Conservation (phyloP, 352 stramenopile genomes). For the Phytophthora macrochlamydospora region DNA sequence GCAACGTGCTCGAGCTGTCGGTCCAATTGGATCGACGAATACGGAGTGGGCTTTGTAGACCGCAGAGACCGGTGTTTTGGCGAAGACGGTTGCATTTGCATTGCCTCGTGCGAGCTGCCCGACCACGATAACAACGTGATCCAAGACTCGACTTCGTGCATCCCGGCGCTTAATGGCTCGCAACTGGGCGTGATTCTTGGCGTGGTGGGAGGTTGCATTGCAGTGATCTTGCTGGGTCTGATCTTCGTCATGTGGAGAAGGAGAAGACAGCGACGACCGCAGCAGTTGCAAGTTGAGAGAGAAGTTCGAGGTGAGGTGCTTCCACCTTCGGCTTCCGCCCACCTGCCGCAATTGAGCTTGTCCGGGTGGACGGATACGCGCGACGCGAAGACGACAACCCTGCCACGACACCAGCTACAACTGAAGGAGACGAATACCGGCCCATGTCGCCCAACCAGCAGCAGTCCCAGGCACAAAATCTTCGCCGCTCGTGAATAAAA, state of each 20-base stretch:
- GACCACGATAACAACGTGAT: constrained; percentile 29
- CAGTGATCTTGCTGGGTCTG: constrained; percentile 30
- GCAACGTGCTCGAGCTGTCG: constrained; percentile 28
- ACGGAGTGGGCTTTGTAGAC: constrained; percentile 17
- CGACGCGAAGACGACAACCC: constrained; percentile 34
- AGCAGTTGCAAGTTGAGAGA: constrained; percentile 4
- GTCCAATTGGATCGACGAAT: constrained; percentile 27
- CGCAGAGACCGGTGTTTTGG: constrained; percentile 33
- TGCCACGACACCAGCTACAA: constrained; percentile 15
- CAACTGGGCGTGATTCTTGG: constrained; percentile 32
- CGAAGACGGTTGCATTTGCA: constrained; percentile 44
- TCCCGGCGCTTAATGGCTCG: constrained; percentile 23
- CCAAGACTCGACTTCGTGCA: constrained; percentile 25
- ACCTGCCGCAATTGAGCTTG: constrained; percentile 42
- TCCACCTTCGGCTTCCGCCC: constrained; percentile 17
- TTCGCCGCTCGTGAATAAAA: background rate
- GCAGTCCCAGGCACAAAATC: constrained; percentile 1
- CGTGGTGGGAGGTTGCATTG: constrained; percentile 27
- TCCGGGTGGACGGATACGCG: constrained; percentile 57
- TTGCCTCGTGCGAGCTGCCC: constrained; percentile 40
- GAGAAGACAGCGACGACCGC: constrained; percentile 3
- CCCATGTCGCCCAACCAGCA: constrained; percentile 38
- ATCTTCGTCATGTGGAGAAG: constrained; percentile 1
- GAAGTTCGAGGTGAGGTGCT: constrained; percentile 13
- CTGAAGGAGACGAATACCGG: constrained; percentile 43